Conservation (phyloP, 2,329 filamentous ascomycete species). For the Beauveria sp. region DNA sequence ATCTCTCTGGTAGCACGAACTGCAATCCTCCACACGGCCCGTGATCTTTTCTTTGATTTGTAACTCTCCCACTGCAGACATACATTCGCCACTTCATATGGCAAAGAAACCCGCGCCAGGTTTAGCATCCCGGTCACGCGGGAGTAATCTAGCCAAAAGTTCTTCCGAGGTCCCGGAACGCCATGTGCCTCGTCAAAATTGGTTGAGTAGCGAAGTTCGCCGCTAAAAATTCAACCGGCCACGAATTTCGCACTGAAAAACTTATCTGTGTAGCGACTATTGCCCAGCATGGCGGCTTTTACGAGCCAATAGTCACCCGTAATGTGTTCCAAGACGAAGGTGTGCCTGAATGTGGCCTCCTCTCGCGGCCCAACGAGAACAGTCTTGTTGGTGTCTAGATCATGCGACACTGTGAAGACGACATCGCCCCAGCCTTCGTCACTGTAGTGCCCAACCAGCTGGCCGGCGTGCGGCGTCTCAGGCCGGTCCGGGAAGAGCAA, state of each 20-base stretch:
- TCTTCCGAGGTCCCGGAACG: no score
- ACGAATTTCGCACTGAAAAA: neutral
- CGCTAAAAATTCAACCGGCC: neutral
- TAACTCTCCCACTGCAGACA: no score
- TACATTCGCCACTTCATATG: no score
- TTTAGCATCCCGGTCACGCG: no score
- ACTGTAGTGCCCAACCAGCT: slow-evolving; percentile 6
- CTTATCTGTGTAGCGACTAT: neutral
- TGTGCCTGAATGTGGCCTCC: neutral
- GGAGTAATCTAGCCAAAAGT: no score
- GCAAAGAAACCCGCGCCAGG: no score
- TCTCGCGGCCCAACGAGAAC: slow-evolving; percentile 5
- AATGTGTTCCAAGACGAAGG: slow-evolving; percentile 4
- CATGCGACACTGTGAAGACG: neutral
- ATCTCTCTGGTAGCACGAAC: no score
- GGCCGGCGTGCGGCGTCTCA: neutral
- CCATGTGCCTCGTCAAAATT: no score
- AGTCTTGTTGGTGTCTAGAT: neutral
- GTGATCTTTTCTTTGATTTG: no score
- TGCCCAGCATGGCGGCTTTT: neutral
- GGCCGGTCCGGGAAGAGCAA: slow-evolving; percentile 6
- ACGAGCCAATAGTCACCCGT: slow-evolving; percentile 11
- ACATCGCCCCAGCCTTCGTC: slow-evolving; percentile 7
- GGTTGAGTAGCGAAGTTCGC: no score
- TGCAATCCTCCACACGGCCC: no score